Evolutionary conservation across 2,329 filamentous ascomycete species (phyloP).

Genomic region (Diaporthe sp.): DNA sequence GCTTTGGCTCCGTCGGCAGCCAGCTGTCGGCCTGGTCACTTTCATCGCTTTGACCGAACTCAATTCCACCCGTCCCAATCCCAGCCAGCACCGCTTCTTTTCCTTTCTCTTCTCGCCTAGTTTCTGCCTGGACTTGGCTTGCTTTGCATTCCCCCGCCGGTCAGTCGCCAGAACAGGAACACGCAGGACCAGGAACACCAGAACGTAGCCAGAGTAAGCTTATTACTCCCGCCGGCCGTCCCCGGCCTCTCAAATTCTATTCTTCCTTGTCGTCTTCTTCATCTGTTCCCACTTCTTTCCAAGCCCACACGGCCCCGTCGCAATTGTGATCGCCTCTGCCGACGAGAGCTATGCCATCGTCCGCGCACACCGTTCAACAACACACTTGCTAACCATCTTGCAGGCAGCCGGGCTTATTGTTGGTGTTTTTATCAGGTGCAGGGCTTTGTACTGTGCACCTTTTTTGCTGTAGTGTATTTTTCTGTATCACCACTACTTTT

Average conservation of each 20-base stretch:
- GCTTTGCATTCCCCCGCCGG: constrained; percentile 16
- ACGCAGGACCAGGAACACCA: neutral
- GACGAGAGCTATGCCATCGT: neutral
- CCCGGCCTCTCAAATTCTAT: neutral
- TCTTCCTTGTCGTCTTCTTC: neutral
- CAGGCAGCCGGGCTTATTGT: neutral
- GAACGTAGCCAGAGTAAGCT: constrained; percentile 4
- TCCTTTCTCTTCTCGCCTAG: neutral
- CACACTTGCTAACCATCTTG: neutral
- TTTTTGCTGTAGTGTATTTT: neutral
- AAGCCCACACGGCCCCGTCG: neutral
- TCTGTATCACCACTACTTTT: constrained; percentile 5
- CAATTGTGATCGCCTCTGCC: neutral
- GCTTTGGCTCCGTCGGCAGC: constrained; percentile 9
- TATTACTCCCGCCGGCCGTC: constrained; percentile 13
- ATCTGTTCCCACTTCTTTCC: neutral
- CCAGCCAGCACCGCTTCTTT: neutral
- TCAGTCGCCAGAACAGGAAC: neutral
- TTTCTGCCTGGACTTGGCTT: neutral
- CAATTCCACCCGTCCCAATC: constrained; percentile 24
- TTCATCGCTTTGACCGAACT: constrained; percentile 28
- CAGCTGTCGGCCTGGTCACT: constrained; percentile 21
- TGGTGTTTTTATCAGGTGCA: neutral
- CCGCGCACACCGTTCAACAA: neutral
- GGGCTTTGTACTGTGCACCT: neutral